Base-by-base conservation (phyloP, 2,329 filamentous ascomycete species). In the Coleophoma cylindrospora region DNA sequence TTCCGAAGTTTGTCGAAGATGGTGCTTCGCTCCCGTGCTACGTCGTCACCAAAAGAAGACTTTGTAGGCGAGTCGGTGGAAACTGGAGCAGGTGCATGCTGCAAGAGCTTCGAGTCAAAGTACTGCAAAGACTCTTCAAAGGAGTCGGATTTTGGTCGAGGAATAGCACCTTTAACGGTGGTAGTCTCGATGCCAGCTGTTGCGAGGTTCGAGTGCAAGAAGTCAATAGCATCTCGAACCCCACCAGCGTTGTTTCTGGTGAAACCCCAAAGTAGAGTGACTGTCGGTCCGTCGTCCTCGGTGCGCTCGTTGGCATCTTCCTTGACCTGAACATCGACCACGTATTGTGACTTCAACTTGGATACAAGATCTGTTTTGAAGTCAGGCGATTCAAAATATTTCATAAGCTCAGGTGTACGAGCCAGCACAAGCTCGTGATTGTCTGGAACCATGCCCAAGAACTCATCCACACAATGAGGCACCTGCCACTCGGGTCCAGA, bases 401-500 rank as follows among this genome's bases (percentile, higher is more conserved):
- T 86, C 61, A 88, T 84, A 55, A 99, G 74, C 52, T 90, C 83
- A 3, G 83, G 73, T 3, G 85, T 86, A 54, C 86, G 86, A 53
- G 87, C 84, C 61, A 99, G 83, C 41, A 94, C 81, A 56, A 99
- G 80, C 63, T 96, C 91, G 65, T 99, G 94, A 58, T 86, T 91
- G 71, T 97, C 92, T 4, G 94, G 94, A 43, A 99, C 92, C 91
- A 99, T 96, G 61, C 91, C 91, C 71, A 99, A 73, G 61, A 99
- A 92, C 64, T 94, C 91, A 67, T 99, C 94, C 45, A 96, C 91
- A 61, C 92, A 95, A 66, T 95, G 88, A 55, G 94, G 92, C 34
- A 99, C 92, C 76, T 97, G 94, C 80, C 95, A 99, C 73, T 97
- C 92, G 45, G 94, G 94, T 4, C 94, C 94, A 54, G 91, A 96